Base-by-base conservation (phyloP, 208 protist genomes). In the Naegleria lovaniensis region DNA sequence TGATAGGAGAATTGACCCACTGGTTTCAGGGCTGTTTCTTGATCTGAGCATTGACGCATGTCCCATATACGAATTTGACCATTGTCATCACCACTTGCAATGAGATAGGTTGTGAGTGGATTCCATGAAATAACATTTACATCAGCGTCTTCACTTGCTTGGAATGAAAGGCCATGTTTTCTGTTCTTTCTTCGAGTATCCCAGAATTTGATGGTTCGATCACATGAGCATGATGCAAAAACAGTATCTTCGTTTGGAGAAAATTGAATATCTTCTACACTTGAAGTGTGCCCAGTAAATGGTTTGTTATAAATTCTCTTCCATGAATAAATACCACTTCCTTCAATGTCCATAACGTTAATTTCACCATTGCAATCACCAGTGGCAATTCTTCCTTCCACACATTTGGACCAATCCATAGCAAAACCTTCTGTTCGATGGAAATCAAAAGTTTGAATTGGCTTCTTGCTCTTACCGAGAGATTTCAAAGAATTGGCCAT, bases 81-180 rank as follows among this genome's bases (percentile, higher is more conserved):
- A 92, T 98, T 98, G 92, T 99, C 98, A 48, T 95, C 96, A 51
- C 98, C 98, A 3, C 97, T 98, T 39, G 96, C 97, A n/a, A 99
- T 93, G 41, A 99, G 94, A 92, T 99, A 98, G 36, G 95, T 96
- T 25, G 93, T 93, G 9, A 93, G 95, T 83, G 92, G 94, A 95
- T 99, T 99, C 98, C 98, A 99, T 40, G 97, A 96, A 48, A 98
- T 97, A 55, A 99, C 98, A 94, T 99, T 99, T 90, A 99, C 98
- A 93, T 99, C 98, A 0, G 87, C 29, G 2, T 67, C 22, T 25
- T 88, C 90, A 15, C 93, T 94, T 48, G 94, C 41, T 67, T 52
- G 3, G 25, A 67, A 67, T 9, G 29, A 11, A 5, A 89, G 13
- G 39, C 29, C 85, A 59, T 11, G 19, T 40, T 93, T 91, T 58